These are phyloP conservation scores for Pouteria campechiana DNA, from an alignment of 179 eudicot genomes.

Conservation along the genomic window DNA sequence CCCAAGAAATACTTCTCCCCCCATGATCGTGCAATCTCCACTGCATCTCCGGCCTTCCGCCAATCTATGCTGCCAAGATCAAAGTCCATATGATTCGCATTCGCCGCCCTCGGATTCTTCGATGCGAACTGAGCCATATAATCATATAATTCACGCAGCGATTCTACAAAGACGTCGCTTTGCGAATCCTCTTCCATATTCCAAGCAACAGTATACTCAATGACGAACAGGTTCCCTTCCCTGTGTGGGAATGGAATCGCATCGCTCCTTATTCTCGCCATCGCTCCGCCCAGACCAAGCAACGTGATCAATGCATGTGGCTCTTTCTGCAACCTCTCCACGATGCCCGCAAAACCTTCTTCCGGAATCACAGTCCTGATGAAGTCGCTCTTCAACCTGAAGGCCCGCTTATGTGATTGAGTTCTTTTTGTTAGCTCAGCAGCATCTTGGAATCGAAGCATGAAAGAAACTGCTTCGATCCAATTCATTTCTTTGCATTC, in stretches of 20 bases:
- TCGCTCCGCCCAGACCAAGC: too few species aligned
- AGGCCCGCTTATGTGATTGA: slow-evolving; percentile 13
- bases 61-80: slow-evolving; percentile 28
- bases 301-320: not conserved
- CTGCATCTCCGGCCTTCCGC: slow-evolving; percentile 12
- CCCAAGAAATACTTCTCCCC: slow-evolving; percentile 22
- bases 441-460: slow-evolving; percentile 17
- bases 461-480: slow-evolving; percentile 22
- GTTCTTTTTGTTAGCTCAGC: slow-evolving; percentile 24
- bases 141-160: slow-evolving; percentile 6
- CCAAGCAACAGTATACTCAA: slow-evolving; percentile 29
- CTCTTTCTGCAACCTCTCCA: slow-evolving; percentile 25
- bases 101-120: slow-evolving; percentile 24
- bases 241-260: slow-evolving; percentile 38
- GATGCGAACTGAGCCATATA: slow-evolving; percentile 34
- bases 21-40: slow-evolving; percentile 8
- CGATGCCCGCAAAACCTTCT: slow-evolving; percentile 28
- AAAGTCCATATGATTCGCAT: slow-evolving; percentile 28
- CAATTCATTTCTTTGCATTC: slow-evolving; percentile 31
- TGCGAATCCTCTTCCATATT: slow-evolving; percentile 11
- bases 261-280: too few species aligned
- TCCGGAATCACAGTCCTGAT: slow-evolving; percentile 15
- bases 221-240: slow-evolving; percentile 26
- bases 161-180: too few species aligned
- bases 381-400: slow-evolving; percentile 19